These are phyloP conservation scores for Phialocephala sp. DNA, from an alignment of 2,329 filamentous ascomycete species.

Conservation along the genomic window DNA sequence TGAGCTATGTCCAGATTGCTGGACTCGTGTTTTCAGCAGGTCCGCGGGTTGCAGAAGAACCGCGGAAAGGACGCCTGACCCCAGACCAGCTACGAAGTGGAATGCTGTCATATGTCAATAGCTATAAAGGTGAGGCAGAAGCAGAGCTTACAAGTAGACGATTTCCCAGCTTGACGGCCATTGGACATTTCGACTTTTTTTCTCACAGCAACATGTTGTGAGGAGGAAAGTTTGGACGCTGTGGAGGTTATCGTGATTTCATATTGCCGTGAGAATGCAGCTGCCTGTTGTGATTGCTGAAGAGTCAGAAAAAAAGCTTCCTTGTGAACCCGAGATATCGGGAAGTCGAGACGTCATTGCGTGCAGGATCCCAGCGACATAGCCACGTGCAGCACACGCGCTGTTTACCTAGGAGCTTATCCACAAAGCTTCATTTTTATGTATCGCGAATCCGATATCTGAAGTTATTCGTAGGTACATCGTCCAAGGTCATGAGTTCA, in stretches of 20 bases:
- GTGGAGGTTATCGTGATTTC: neutral
- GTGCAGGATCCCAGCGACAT: neutral
- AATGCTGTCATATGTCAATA: conserved; percentile 58
- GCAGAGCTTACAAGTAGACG: conserved; percentile 52
- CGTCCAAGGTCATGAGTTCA: too few species aligned
- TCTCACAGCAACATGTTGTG: conserved; percentile 35
- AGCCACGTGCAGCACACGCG: neutral
- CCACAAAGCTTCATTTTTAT: neutral
- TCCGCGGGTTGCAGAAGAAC: conserved; percentile 93
- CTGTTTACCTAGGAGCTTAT: neutral
- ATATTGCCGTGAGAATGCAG: conserved; percentile 8
- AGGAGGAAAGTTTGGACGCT: conserved; percentile 7
- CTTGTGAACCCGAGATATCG: neutral
- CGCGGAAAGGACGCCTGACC: conserved; percentile 85
- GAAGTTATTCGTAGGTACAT: too few species aligned
- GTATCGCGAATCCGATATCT: neutral
- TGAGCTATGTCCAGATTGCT: conserved; percentile 78
- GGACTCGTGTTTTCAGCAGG: conserved; percentile 93
- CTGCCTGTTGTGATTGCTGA: conserved; percentile 2
- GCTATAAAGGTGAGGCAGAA: neutral
- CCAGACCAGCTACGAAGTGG: conserved; percentile 88
- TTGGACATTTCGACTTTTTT: conserved; percentile 51
- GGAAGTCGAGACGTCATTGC: neutral
- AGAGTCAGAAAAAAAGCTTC: conserved; percentile 1
- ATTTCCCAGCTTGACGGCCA: conserved; percentile 54